Conservation (phyloP, 495 filamentous ascomycete species). For the Endocarpon pusillum region DNA sequence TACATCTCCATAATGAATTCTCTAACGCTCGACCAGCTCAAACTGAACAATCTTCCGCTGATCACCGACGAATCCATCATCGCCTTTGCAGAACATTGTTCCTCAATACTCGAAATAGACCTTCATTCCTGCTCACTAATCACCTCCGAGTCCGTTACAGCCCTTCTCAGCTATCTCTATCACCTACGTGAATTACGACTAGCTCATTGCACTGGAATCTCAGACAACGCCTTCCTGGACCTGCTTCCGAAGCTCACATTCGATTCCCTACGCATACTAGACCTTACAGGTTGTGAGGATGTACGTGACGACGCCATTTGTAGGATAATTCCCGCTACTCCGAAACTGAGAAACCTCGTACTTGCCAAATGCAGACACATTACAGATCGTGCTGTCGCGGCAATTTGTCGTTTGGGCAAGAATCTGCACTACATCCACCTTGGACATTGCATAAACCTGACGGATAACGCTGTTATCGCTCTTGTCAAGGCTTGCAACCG, state of each 20-base stretch:
- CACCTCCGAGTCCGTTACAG: conserved; percentile 62
- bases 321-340: conserved; percentile 70
- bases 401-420: conserved; percentile 80
- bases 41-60: conserved; percentile 76
- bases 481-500: conserved; percentile 77
- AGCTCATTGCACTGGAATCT: conserved; percentile 64
- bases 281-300: conserved; percentile 72
- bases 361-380: conserved; percentile 86
- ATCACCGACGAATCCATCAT: conserved; percentile 63
- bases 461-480: conserved; percentile 66
- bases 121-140: conserved; percentile 70
- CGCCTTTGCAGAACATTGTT: conserved; percentile 74
- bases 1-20: conserved; percentile 6
- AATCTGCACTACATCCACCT: conserved; percentile 93
- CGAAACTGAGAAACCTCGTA: conserved; percentile 79
- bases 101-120: conserved; percentile 89
- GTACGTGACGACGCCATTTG: conserved; percentile 75
- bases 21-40: conserved; percentile 42
- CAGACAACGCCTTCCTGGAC: conserved; percentile 69
- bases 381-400: conserved; percentile 72
- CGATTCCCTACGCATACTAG: conserved; percentile 81
- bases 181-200: conserved; percentile 80
- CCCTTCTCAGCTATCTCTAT: conserved; percentile 54
- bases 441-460: conserved; percentile 83
- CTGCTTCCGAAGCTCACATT: conserved; percentile 53